Conservation (phyloP, 2,329 filamentous ascomycete genomes). For the Colletotrichum lentis region DNA sequence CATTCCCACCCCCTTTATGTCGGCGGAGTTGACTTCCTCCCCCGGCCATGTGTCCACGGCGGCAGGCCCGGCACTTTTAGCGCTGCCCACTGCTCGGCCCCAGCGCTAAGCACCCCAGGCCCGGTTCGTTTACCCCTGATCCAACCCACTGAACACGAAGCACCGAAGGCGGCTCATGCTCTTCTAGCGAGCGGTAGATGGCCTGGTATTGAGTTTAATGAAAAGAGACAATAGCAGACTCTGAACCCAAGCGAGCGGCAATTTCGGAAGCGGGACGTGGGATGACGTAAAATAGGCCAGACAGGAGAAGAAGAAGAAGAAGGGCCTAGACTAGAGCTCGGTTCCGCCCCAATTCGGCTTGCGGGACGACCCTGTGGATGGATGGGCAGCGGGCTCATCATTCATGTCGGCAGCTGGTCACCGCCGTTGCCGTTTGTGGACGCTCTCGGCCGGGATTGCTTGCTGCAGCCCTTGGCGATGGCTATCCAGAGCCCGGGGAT, state of each 20-base stretch:
- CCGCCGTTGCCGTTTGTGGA: conserved; percentile 2
- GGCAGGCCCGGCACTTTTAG: conserved; percentile 24
- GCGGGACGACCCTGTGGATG: not conserved
- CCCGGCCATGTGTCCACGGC: not conserved
- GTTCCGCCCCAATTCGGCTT: not conserved
- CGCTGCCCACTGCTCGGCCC: conserved; percentile 6
- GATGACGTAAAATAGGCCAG: not conserved
- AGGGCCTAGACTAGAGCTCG: not conserved
- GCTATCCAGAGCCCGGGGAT: conserved; percentile 15
- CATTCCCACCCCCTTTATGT: too few species aligned
- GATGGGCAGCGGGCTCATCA: not conserved
- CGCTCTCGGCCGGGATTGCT: not conserved
- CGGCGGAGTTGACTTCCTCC: not conserved
- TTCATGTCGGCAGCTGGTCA: conserved; percentile 2
- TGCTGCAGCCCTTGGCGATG: too few species aligned
- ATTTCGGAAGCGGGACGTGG: too few species aligned
- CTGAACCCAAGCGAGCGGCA: not conserved
- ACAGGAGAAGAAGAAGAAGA: not conserved
- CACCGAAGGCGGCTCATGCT: not conserved
- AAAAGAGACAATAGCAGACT: not conserved
- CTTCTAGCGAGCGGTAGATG: not conserved
- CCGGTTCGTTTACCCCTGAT: too few species aligned
- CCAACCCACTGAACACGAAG: not conserved
- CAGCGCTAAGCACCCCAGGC: conserved; percentile 22
- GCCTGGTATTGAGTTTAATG: not conserved